A percentile compares a stretch with the other conserved stretches of the same genome.
These are phyloP conservation scores for Periconia sp. DNA, from an alignment of 2,329 filamentous ascomycete genomes.

Conservation along the genomic window DNA sequence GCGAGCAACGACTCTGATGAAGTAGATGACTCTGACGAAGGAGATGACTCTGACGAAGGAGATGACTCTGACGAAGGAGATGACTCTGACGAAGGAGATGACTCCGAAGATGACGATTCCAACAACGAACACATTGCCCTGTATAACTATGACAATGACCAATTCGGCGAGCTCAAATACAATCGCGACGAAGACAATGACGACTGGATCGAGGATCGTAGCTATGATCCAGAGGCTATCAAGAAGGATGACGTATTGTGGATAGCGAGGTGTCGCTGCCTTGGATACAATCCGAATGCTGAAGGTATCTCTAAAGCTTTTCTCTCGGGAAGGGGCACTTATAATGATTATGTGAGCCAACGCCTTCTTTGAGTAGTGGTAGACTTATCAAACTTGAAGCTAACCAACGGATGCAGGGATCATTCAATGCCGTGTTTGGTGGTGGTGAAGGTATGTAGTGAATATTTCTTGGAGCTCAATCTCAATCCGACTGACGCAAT, in stretches of 20 bases:
- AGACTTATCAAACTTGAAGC: too few relatives aligned
- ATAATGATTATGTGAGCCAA: neutral
- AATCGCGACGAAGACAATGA: too few relatives aligned
- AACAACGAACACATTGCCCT: neutral
- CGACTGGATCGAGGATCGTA: constrained; percentile 9
- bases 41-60: neutral
- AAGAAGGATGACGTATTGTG: constrained; percentile 16
- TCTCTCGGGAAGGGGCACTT: constrained; percentile 16
- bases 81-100: neutral
- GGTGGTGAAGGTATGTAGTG: too few relatives aligned
- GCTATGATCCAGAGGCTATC: constrained; percentile 21
- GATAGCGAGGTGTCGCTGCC: constrained; percentile 14
- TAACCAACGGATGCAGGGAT: too few relatives aligned
- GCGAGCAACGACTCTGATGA: constrained; percentile 1
- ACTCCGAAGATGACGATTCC: neutral
- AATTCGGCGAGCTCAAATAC: neutral
- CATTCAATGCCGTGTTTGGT: too few relatives aligned
- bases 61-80: neutral
- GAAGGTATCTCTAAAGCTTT: constrained; percentile 15
- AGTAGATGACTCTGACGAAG: constrained; percentile 6
- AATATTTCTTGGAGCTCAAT: neutral
- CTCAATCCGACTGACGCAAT: too few relatives aligned
- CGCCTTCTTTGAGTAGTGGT: too few relatives aligned
- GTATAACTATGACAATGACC: too few relatives aligned
- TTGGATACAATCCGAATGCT: constrained; percentile 20